Evolutionary conservation across 805 yeast species (phyloP).

Genomic region (Myxozyma mucilagina): DNA sequence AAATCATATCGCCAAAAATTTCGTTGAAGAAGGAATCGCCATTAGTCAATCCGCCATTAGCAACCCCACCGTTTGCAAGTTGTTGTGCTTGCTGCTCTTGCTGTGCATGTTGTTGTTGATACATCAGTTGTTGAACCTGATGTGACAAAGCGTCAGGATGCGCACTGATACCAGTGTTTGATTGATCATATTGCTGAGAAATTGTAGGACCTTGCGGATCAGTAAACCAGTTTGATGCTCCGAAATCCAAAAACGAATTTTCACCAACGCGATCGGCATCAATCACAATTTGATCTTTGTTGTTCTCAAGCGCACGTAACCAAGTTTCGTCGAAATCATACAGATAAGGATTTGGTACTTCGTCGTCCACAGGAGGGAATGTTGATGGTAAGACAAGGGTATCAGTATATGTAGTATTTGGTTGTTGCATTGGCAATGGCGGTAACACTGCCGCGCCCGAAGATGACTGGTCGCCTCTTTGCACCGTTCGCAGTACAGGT

Average conservation of each 20-base stretch:
- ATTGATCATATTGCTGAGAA: not conserved
- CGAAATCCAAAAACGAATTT: conserved; percentile 28
- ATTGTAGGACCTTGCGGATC: conserved; percentile 18
- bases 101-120: conserved; percentile 12
- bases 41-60: not conserved
- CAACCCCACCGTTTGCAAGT: not conserved
- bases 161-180: not conserved
- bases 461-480: not conserved
- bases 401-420: conserved; percentile 3
- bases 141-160: conserved; percentile 7
- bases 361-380: conserved; percentile 28
- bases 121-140: conserved; percentile 3
- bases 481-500: not conserved
- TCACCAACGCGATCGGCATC: conserved; percentile 33
- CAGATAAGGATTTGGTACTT: conserved; percentile 30
- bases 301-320: conserved; percentile 31
- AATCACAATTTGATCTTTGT: conserved; percentile 29
- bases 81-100: conserved; percentile 12
- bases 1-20: conserved; percentile 26
- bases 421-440: conserved; percentile 10
- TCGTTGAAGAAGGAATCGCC: conserved; percentile 26
- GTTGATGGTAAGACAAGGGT: conserved; percentile 26
- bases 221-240: conserved; percentile 24
- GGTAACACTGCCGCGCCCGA: conserved; percentile 6
- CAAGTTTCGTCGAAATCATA: conserved; percentile 32